Percentiles rank a stretch among this genome's conserved stretches.
phyloP scores from a whole-genome alignment of 2,329 filamentous ascomycete genomes.

The Exophiala spinifera region DNA sequence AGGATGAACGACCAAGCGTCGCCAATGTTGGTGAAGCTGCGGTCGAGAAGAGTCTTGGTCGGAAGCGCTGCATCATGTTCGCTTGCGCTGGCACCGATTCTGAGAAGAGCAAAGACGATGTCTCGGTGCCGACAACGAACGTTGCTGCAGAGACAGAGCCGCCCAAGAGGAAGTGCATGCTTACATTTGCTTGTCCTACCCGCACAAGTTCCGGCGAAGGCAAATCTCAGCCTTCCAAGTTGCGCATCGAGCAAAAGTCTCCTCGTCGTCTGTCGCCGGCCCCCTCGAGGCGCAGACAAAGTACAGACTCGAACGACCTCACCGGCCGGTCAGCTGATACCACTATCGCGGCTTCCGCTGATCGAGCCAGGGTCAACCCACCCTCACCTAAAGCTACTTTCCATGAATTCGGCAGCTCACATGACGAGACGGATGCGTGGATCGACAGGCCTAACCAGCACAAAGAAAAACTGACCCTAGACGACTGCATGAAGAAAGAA shows the following conservation, averaged over 20 bases:
- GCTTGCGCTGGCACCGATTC: slow-evolving; percentile 70
- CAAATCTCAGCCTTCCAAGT: slow-evolving; percentile 22
- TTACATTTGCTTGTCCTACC: slow-evolving; percentile 48
- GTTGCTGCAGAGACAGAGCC: slow-evolving; percentile 33
- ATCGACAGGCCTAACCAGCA: slow-evolving; percentile 67
- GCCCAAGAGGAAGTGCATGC: slow-evolving; percentile 42
- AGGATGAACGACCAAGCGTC: slow-evolving; percentile 30
- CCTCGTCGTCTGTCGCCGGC: slow-evolving; percentile 40
- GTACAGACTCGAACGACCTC: slow-evolving; percentile 13
- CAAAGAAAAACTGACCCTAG: slow-evolving; percentile 73
- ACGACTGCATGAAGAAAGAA: slow-evolving; percentile 86
- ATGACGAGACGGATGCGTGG: slow-evolving; percentile 85
- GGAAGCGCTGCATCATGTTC: slow-evolving; percentile 90
- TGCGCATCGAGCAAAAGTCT: slow-evolving; percentile 27
- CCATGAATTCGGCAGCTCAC: slow-evolving; percentile 86
- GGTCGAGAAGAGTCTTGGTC: slow-evolving; percentile 63
- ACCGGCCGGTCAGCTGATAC: slow-evolving; percentile 21
- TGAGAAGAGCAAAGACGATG: slow-evolving; percentile 36
- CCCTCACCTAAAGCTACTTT: slow-evolving; percentile 49
- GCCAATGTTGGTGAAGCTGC: slow-evolving; percentile 51
- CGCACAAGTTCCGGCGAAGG: slow-evolving; percentile 31
- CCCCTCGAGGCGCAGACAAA: slow-evolving; percentile 19
- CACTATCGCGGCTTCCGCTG: slow-evolving; percentile 4
- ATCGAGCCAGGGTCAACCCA: background rate
- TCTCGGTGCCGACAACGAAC: slow-evolving; percentile 34